Percentiles rank a stretch among this genome's conserved stretches.
Conservation (phyloP, 345 rosid genomes). For the Populus davidiana region DNA sequence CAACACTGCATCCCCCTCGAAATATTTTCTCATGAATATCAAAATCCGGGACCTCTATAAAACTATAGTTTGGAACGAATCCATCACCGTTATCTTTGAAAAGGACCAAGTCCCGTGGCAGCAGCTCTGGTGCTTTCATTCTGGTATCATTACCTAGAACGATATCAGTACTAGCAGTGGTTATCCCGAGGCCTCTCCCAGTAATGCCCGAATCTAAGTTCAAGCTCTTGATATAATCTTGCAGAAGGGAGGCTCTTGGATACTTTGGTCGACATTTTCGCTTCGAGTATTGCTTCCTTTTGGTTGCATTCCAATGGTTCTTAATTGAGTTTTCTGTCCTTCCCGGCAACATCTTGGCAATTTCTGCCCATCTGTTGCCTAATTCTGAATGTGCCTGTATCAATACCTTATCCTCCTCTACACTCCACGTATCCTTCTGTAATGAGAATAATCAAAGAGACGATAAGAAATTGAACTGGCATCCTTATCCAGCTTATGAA, state of each 20-base stretch:
- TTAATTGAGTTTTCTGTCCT: slow-evolving; percentile 98
- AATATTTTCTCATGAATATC: slow-evolving; percentile 59
- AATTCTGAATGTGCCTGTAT: slow-evolving; percentile 73
- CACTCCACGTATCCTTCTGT: slow-evolving; percentile 90
- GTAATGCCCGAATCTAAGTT: slow-evolving; percentile 37
- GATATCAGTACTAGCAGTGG: slow-evolving; percentile 1
- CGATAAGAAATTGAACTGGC: background rate
- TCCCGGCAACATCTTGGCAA: slow-evolving; percentile 86
- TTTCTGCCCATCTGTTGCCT: slow-evolving; percentile 99
- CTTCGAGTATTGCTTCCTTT: slow-evolving; percentile 80
- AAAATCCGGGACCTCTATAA: slow-evolving; percentile 47
- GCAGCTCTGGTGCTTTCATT: background rate
- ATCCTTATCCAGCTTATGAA: background rate
- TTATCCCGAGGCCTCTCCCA: slow-evolving; percentile 17
- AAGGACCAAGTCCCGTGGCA: slow-evolving; percentile 9
- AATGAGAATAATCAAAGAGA: background rate
- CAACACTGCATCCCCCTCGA: slow-evolving; percentile 58
- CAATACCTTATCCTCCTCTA: slow-evolving; percentile 78
- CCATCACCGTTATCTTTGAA: slow-evolving; percentile 39
- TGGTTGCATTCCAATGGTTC: slow-evolving; percentile 99
- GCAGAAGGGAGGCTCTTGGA: slow-evolving; percentile 71
- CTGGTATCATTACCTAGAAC: background rate
- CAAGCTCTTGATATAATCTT: slow-evolving; percentile 88
- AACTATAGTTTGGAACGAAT: slow-evolving; percentile 49
- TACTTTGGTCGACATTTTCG: slow-evolving; percentile 74